Evolutionary conservation across 495 filamentous ascomycete species (phyloP).

Genomic region (Penicillium riverlandense): DNA sequence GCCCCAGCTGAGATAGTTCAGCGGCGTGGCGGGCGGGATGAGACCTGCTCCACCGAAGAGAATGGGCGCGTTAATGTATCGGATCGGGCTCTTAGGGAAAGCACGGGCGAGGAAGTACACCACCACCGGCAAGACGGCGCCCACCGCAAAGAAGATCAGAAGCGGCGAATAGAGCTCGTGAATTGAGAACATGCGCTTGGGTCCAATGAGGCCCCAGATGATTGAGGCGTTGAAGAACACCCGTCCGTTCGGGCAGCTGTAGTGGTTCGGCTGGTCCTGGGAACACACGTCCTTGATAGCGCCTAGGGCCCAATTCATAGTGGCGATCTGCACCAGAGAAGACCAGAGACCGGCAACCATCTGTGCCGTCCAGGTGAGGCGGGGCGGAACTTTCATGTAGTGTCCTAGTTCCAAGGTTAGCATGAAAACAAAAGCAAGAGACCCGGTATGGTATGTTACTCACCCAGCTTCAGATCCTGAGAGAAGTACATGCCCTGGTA

Average conservation of each 20-base stretch:
- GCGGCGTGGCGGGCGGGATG: conserved; percentile 46
- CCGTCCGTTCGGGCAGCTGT: conserved; percentile 53
- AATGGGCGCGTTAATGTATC: conserved; percentile 40
- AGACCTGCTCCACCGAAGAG: conserved; percentile 39
- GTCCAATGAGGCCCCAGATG: conserved; percentile 50
- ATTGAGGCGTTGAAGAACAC: conserved; percentile 53
- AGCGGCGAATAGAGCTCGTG: conserved; percentile 39
- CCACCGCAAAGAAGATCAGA: conserved; percentile 45
- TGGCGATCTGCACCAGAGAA: conserved; percentile 50
- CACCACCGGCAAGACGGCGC: conserved; percentile 35
- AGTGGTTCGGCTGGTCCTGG: conserved; percentile 43
- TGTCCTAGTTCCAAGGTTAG: conserved; percentile 31
- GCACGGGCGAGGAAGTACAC: conserved; percentile 40
- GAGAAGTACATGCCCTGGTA: conserved; percentile 47
- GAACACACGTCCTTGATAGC: conserved; percentile 47
- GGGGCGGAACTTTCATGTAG: conserved; percentile 61
- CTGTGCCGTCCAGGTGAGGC: conserved; percentile 52
- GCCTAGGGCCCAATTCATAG: conserved; percentile 56
- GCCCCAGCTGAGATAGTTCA: conserved; percentile 58
- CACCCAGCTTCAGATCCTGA: conserved; percentile 44
- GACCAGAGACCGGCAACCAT: conserved; percentile 49
- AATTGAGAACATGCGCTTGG: conserved; percentile 42
- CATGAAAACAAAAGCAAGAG: background rate
- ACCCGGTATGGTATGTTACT: background rate
- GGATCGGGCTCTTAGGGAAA: conserved; percentile 32